Conservation (phyloP, 75 land plant species). For the Pinus albicaulis region DNA sequence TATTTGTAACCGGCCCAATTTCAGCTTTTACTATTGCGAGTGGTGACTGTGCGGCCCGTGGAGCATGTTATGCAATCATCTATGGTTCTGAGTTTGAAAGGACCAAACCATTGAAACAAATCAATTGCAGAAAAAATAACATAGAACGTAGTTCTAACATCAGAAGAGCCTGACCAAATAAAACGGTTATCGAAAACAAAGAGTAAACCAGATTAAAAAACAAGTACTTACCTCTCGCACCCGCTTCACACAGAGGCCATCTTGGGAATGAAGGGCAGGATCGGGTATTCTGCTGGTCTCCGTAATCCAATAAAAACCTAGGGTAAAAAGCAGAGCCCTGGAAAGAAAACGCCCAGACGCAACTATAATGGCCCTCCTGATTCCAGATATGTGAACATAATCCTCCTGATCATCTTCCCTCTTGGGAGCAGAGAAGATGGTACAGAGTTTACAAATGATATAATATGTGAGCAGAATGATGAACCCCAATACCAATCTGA, state of each 20-base stretch:
- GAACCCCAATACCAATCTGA: slow-evolving; percentile 51
- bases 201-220: neutral
- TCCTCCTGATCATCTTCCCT: slow-evolving; percentile 73
- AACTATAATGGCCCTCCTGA: slow-evolving; percentile 69
- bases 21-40: too few relatives aligned
- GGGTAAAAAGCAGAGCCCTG: slow-evolving; percentile 61
- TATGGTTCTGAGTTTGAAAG: neutral
- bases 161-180: too few relatives aligned
- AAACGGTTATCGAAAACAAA: neutral
- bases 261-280: neutral
- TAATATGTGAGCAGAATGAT: slow-evolving; percentile 65
- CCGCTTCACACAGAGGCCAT: neutral
- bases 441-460: slow-evolving; percentile 76
- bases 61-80: neutral
- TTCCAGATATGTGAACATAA: slow-evolving; percentile 70
- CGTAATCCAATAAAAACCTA: slow-evolving; percentile 88
- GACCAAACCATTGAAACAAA: neutral
- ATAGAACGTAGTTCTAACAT: too few relatives aligned
- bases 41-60: too few relatives aligned
- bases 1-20: too few relatives aligned
- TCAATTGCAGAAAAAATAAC: too few relatives aligned
- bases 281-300: slow-evolving; percentile 4
- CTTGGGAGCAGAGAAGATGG: slow-evolving; percentile 53
- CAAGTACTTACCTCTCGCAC: neutral
- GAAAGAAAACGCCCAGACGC: slow-evolving; percentile 61